A percentile compares a stretch with the other conserved stretches of the same genome.
Evolutionary conservation across 805 yeast species (phyloP).

Genomic region (Candida maesae): DNA sequence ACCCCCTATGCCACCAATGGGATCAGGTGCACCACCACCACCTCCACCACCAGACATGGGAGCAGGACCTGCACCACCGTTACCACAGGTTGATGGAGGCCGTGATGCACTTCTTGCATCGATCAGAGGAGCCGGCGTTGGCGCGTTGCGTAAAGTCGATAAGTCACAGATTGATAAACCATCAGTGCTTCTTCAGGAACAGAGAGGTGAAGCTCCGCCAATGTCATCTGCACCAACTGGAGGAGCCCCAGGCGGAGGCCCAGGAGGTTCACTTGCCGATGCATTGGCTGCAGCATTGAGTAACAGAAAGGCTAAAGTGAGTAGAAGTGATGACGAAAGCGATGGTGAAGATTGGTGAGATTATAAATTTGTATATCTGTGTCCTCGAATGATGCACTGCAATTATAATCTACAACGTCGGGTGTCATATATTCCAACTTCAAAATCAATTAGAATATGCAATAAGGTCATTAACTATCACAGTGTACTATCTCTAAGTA

Average conservation of each 20-base stretch:
- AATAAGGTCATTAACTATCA: neutral
- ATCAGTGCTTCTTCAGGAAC: constrained; percentile 65
- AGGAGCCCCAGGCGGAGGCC: constrained; percentile 42
- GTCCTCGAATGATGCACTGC: neutral
- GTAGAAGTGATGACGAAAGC: constrained; percentile 79
- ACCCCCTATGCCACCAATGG: constrained; percentile 17
- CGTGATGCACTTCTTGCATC: constrained; percentile 85
- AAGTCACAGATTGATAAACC: constrained; percentile 82
- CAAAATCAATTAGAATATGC: neutral
- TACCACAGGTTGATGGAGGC: constrained; percentile 44
- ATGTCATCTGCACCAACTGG: constrained; percentile 32
- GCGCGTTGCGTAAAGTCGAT: constrained; percentile 69
- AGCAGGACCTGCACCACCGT: constrained; percentile 25
- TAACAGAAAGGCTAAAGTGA: constrained; percentile 77
- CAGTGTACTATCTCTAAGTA: too few relatives aligned
- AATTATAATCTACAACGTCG: too few relatives aligned
- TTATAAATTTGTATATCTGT: neutral
- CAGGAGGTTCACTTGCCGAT: constrained; percentile 74
- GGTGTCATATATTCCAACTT: neutral
- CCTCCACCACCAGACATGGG: constrained; percentile 28
- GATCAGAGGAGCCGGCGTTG: constrained; percentile 72
- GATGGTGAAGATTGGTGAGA: constrained; percentile 74
- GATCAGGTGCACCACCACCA: constrained; percentile 29
- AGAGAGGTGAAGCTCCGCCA: constrained; percentile 50
- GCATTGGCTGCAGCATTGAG: constrained; percentile 85